Evolutionary conservation across 192 early-diverging fungal species (phyloP).

Genomic region (Paraglomus occultum): DNA sequence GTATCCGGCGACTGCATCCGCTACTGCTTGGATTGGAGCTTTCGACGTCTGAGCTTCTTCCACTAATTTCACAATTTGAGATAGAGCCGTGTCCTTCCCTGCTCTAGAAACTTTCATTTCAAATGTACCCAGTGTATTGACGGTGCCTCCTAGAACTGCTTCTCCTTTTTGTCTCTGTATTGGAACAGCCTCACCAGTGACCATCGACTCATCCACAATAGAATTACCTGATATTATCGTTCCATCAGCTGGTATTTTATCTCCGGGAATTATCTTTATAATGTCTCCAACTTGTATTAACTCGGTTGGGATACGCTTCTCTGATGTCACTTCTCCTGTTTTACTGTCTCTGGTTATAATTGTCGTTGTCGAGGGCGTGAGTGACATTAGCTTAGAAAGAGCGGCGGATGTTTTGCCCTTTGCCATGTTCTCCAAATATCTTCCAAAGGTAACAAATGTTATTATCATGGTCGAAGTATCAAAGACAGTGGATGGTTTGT

Average conservation of each 20-base stretch:
- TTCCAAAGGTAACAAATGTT: slow-evolving; percentile 88
- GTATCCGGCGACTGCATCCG: slow-evolving; percentile 83
- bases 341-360: slow-evolving; percentile 51
- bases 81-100: slow-evolving; percentile 85
- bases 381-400: slow-evolving; percentile 80
- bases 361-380: slow-evolving; percentile 76
- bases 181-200: slow-evolving; percentile 89
- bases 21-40: slow-evolving; percentile 93
- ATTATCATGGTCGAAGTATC: slow-evolving; percentile 93
- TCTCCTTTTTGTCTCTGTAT: slow-evolving; percentile 67
- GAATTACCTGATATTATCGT: slow-evolving; percentile 68
- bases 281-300: slow-evolving; percentile 83
- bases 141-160: slow-evolving; percentile 88
- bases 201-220: slow-evolving; percentile 91
- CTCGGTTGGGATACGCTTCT: slow-evolving; percentile 79
- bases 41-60: slow-evolving; percentile 92
- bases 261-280: slow-evolving; percentile 87
- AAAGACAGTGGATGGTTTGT: slow-evolving; percentile 81
- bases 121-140: slow-evolving; percentile 88
- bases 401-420: slow-evolving; percentile 92
- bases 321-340: slow-evolving; percentile 48
- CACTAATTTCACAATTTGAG: slow-evolving; percentile 91
- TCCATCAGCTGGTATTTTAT: slow-evolving; percentile 92
- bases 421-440: slow-evolving; percentile 92
- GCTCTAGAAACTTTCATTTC: slow-evolving; percentile 82